Percentiles rank a stretch among this genome's conserved stretches.
phyloP scores from a whole-genome alignment of 1,284 basidiomycete species.

The Rhodotorula sp. region DNA sequence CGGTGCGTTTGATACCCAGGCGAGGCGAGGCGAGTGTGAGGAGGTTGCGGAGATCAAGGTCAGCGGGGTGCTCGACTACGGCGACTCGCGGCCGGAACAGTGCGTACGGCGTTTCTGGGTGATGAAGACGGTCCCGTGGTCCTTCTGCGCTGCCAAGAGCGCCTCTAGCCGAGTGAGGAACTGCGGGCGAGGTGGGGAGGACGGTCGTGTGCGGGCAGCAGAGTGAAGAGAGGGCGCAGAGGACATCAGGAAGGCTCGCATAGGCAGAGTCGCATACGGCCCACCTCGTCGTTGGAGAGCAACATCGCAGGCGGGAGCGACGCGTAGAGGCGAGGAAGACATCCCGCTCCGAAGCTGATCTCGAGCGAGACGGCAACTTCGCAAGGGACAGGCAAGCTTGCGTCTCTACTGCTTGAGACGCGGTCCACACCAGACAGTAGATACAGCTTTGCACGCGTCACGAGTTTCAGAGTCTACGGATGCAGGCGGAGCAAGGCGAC shows the following conservation, averaged over 20 bases:
- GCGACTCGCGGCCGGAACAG: background rate
- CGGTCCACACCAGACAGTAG: too few relatives aligned
- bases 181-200: slow-evolving; percentile 12
- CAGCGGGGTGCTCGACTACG: background rate
- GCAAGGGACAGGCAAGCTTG: too few relatives aligned
- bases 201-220: background rate
- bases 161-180: slow-evolving; percentile 29
- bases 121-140: slow-evolving; percentile 33
- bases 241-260: slow-evolving; percentile 51
- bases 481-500: too few relatives aligned
- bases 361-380: too few relatives aligned
- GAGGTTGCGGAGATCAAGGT: background rate
- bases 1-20: too few relatives aligned
- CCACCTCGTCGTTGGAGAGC: too few relatives aligned
- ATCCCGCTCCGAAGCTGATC: too few relatives aligned
- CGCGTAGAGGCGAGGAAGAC: too few relatives aligned
- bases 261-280: too few relatives aligned
- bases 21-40: background rate
- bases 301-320: too few relatives aligned
- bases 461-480: background rate
- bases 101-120: slow-evolving; percentile 37
- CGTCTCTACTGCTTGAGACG: too few relatives aligned
- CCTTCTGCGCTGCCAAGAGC: slow-evolving; percentile 20
- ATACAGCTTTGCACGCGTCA: too few relatives aligned
- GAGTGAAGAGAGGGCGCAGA: background rate